Evolutionary conservation across 768 basidiomycete species (phyloP).

Genomic region (Podaxis pistillaris): DNA sequence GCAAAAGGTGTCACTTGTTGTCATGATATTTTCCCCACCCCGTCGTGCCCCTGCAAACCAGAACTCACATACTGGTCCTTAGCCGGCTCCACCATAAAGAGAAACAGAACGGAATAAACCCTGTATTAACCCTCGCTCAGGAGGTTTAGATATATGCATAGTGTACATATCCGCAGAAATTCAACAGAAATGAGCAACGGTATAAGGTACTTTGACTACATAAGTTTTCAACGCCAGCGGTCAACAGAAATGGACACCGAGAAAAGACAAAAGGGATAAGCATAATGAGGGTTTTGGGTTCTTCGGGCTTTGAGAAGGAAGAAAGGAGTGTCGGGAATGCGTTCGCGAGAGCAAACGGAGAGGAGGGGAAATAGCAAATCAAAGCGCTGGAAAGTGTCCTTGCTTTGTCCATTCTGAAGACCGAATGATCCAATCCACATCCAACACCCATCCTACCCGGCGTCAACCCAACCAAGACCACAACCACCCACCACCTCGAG

Average conservation of each 20-base stretch:
- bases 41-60: not conserved
- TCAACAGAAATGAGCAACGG: not conserved
- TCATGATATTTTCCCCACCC: not conserved
- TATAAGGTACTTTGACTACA: not conserved
- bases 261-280: not conserved
- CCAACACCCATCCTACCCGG: not conserved
- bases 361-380: not conserved
- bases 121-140: not conserved
- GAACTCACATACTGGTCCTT: not conserved
- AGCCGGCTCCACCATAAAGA: not conserved
- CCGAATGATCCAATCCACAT: not conserved
- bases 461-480: not conserved
- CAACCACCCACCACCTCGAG: not conserved
- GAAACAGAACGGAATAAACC: not conserved
- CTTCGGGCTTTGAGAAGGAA: not conserved
- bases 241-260: not conserved
- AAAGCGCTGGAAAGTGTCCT: not conserved
- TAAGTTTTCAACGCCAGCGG: not conserved
- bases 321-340: not conserved
- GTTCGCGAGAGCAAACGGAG: not conserved
- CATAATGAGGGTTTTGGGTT: not conserved
- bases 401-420: not conserved
- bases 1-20: too few relatives aligned
- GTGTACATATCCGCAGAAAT: constrained; percentile 1
- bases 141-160: not conserved